Base-by-base conservation (phyloP, 2,329 filamentous ascomycete genomes). In the Grosmannia clavigera region DNA sequence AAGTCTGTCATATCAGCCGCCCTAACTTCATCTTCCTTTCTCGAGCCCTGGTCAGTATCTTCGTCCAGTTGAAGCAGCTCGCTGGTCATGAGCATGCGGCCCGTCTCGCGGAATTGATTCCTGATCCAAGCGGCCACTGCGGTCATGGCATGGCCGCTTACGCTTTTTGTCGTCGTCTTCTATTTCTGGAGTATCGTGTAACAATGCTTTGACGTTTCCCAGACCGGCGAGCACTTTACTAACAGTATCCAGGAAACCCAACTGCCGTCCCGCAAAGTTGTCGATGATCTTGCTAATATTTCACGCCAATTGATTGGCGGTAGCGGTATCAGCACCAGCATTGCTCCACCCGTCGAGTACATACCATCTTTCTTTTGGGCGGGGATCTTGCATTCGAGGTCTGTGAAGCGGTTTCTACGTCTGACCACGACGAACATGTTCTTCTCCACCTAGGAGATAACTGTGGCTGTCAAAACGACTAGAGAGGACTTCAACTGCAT, bases 401-500 rank as follows among this genome's bases (percentile, higher is more conserved):
- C 71, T 78, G 69, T 78, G 69, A 3, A 76, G 70, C 3, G 68
- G 69, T 1, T 72, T 72, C 71, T 70, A 71, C 3, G 67, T 16
- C 22, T 19, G 25, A n/a, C 9, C 55, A 22, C 11, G 38, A 31
- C 25, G 35, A 22, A 12, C 12, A 12, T 25, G n/a, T 27, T 16
- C 51, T 5, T n/a, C 64, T 9, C 64, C 64, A 54, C 73, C 69
- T 1, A 81, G 65, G 0, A 73, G 76, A 14, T 68, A 70, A 1
- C 78, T 78, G 2, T 74, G 65, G 0, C 66, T 59, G 61, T 81
- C 77, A 57, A 81, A 81, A 0, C 78, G 73, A 58, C 76, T 74
- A 0, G 78, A 78, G 0, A 81, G 66, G 2, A 70, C 63, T 63
- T 80, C 77, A 1, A 79, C 65, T 0, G 71, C 69, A 3, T 72